These are phyloP conservation scores for Boletus subcaerulescens DNA, from an alignment of 768 basidiomycete species.

Conservation along the genomic window DNA sequence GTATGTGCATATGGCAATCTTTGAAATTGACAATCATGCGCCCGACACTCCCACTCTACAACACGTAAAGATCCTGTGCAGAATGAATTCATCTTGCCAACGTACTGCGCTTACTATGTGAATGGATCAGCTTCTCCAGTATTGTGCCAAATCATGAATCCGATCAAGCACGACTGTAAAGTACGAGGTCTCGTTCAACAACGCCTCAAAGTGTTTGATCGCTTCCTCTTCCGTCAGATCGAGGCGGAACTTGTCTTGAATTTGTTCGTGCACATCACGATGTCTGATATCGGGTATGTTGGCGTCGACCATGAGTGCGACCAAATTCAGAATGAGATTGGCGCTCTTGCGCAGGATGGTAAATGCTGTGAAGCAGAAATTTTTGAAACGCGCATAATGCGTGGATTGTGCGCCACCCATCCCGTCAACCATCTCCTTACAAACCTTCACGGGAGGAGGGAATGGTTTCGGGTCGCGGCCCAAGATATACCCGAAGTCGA, in stretches of 20 bases:
- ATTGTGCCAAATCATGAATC: conserved; percentile 89
- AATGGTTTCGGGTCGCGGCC: conserved; percentile 97
- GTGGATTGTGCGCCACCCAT: conserved; percentile 97
- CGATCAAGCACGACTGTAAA: conserved; percentile 90
- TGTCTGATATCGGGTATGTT: conserved; percentile 98
- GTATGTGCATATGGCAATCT: too few species aligned
- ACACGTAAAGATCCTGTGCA: conserved; percentile 3
- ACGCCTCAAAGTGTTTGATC: conserved; percentile 91
- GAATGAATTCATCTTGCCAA: neutral
- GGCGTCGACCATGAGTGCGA: conserved; percentile 95
- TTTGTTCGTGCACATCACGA: conserved; percentile 80
- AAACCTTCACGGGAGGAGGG: conserved; percentile 96
- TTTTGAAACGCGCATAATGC: conserved; percentile 97
- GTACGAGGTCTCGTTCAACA: conserved; percentile 94
- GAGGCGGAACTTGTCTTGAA: conserved; percentile 95
- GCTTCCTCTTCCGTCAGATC: conserved; percentile 96
- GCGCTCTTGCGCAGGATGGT: conserved; percentile 94
- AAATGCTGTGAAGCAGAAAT: conserved; percentile 97
- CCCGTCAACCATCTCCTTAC: conserved; percentile 99
- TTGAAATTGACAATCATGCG: neutral
- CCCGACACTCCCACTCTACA: neutral
- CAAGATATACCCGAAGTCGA: conserved; percentile 98
- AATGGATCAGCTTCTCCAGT: conserved; percentile 66
- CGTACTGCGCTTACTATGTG: neutral
- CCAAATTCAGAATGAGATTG: conserved; percentile 94